Base-by-base conservation (phyloP, 352 stramenopile species). In the Phytophthora chlamydospora region DNA sequence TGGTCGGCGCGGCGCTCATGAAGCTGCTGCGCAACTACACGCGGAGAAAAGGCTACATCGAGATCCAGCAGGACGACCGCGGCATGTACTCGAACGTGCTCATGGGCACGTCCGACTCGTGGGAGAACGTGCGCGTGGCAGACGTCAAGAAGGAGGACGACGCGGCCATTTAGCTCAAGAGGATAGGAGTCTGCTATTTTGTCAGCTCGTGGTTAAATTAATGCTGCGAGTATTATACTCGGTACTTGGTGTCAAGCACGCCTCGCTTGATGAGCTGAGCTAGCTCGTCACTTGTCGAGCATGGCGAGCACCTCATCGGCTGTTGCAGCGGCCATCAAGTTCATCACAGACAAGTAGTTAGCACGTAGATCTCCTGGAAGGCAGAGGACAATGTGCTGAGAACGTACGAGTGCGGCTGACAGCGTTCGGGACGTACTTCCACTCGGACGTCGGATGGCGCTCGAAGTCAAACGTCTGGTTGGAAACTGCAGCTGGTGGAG, bases 61-160 rank as follows among this genome's bases (percentile, higher is more conserved):
- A 80, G 44, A 83, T 91, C 47, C 68, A 85, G 27, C 78, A 89
- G 62, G 83, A 92, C 62, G 81, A 88, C 59, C 71, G 73, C 45
- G 64, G 42, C 41, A 78, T 94, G 62, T 92, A 84, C 64, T 87
- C 80, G 41, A 69, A 75, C 14, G 56, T 78, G 57, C 78, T 94
- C 27, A 71, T 82, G 50, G 66, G 66, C 21, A 73, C 83, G 13
- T 85, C 83, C 17, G 83, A 94, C 54, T 94, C 85, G 58, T 89
- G 75, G 74, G 83, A 90, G 35, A 77, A 65, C 17, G 60, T 85
- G 40, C 49, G 48, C 8, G 43, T 66, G 32, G 35, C 39, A 11
- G 41, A 58, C 8, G 14, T 19, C 32, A 58, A 58, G 49, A 34
- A 21, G 24, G 38, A 11, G 21, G 35, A 65, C 21, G 35, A 55